Evolutionary conservation across 495 filamentous ascomycete genomes (phyloP), one percentile per base, ranked within the genome.

Genomic region (Hypoxylon lenormandii): DNA sequence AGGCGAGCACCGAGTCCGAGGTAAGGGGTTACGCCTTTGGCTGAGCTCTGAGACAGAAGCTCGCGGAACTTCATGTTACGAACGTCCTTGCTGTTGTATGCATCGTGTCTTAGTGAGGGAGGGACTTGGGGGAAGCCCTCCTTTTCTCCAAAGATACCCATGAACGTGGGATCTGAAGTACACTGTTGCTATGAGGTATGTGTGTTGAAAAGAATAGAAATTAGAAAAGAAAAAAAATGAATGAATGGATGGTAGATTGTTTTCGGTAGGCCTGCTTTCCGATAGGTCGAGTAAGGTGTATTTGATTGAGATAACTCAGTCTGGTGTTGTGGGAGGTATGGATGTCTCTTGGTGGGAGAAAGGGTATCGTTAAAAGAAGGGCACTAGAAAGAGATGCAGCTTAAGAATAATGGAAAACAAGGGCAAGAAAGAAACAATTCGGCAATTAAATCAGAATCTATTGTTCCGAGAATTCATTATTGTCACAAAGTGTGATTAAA

Each of bases 1-100:
- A 98, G 84, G 62, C 93, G 88, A 61, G 95, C 91, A 66, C 89
- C 88, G 68, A 96, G 85, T 55, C 94, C 95, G 30, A 98, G 90
- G 74, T 98, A 98, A 26, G 95, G 96, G 49, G 93, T 98, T 72
- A 96, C 86, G 21, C 70, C 58, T 26, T 72, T 74, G 11, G 72
- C 43, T 13, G 74, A 72, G 42, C 62, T 71, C 51, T 70, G 72
- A 8, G 68, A 66, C 16, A 71, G 40, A 16, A 71, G 47, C 53
- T 71, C 62, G 52, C 68, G 68, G 19, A 66, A 16, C 57, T 71
- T 71, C 68, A 71, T 71, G 16, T 46, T 57, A 33, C 53, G 36
- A 43, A 52, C 22, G n/a, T 76, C 72, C 51, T 70, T 70, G 13
- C 59, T 66, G 54, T 58, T 40, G 63, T 72, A 73, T 10, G 62